These are phyloP conservation scores for Penicillium expansum DNA, from an alignment of 2,329 filamentous ascomycete genomes.

Conservation along the genomic window DNA sequence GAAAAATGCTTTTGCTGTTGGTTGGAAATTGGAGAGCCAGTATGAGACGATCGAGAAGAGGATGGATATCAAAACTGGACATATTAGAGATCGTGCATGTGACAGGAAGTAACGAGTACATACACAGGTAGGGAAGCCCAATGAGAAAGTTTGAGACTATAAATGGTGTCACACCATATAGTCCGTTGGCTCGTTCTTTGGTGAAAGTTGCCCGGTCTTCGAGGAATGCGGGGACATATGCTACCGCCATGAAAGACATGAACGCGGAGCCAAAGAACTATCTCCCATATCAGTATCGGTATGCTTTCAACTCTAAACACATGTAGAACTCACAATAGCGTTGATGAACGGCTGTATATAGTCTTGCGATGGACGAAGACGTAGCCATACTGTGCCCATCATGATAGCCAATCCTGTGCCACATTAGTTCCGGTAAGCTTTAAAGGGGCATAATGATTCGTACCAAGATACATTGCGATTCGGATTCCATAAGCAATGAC, in stretches of 20 bases:
- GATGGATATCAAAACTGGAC: constrained; percentile 64
- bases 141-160: constrained; percentile 78
- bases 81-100: constrained; percentile 8
- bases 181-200: constrained; percentile 77
- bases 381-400: constrained; percentile 85
- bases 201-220: constrained; percentile 71
- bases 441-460: constrained; percentile 19
- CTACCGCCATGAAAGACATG: constrained; percentile 79
- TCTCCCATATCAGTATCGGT: background rate
- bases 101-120: constrained; percentile 12
- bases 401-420: constrained; percentile 67
- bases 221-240: constrained; percentile 79
- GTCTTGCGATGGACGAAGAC: constrained; percentile 64
- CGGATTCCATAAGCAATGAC: constrained; percentile 80
- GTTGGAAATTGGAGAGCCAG: constrained; percentile 75
- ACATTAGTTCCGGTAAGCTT: constrained; percentile 4
- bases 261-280: constrained; percentile 69
- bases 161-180: constrained; percentile 72
- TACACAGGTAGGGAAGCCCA: constrained; percentile 73
- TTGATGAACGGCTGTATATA: constrained; percentile 81
- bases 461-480: constrained; percentile 73
- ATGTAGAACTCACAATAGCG: constrained; percentile 57
- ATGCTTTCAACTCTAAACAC: background rate
- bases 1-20: constrained; percentile 65
- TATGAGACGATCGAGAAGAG: constrained; percentile 74